Evolutionary conservation across 371 early-diverging fungal species (phyloP), one percentile per base, ranked within the genome.

Genomic region (Batrachochytrium dendrobatidis): DNA sequence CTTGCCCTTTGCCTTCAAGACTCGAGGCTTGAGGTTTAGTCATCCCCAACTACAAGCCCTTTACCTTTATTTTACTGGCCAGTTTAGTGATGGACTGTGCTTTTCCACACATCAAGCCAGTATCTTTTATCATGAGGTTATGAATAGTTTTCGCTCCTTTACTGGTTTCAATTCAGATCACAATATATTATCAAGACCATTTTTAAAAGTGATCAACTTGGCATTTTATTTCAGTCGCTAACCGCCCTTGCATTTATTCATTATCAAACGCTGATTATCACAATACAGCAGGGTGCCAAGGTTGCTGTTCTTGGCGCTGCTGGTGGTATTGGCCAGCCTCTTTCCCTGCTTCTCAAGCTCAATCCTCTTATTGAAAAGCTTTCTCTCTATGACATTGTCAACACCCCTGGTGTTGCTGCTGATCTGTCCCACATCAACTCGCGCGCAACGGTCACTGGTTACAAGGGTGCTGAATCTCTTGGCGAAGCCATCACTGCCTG

Each of bases 371-470:
- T 98, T 50, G 81, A 89, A 50, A 83, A 91, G 66, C 85, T 98
- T 46, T 80, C 91, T 30, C 86, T 98, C 53, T 98, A 91, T 74
- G 98, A 98, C 75, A 88, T 98, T 64, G 89, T 86, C 78, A 93
- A 94, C 88, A 88, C 93, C 63, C 93, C 93, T 46, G 98, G 95
- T 68, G 94, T 95, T 63, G 96, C 96, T 55, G 95, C 97, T 64
- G 98, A 98, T 70, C 80, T 98, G 65, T 83, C 88, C 73, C 98
- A 98, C 86, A 90, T 98, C 83, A 93, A 91, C 88, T 89, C 93
- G 56, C 71, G 83, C 74, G 84, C 90, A 65, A 81, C 82, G 72
- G 92, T 93, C 17, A 67, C 69, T 31, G 77, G 74, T 34, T 65
- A 69, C 72, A 71, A 69, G 62, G 71, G 71, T 34, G 63, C 63